Percentiles rank a stretch among this genome's conserved stretches.
Conservation (phyloP, 805 yeast genomes). For the Candida pini region DNA sequence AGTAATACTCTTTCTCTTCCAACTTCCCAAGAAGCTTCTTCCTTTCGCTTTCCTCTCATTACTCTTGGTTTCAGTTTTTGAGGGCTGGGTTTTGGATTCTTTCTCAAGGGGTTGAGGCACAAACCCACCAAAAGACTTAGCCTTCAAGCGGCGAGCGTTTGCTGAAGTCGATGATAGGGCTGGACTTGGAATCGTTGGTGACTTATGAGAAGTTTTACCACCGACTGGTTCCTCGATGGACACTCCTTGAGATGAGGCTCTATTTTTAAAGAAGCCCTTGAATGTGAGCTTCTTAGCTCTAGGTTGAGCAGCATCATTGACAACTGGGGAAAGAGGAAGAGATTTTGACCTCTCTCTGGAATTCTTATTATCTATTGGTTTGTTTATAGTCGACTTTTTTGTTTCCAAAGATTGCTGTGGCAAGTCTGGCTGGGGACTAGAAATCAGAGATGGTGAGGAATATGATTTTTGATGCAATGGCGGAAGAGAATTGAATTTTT, state of each 20-base stretch:
- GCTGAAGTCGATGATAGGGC: constrained; percentile 11
- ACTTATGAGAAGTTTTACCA: background rate
- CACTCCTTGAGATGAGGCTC: background rate
- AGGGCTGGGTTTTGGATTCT: constrained; percentile 2
- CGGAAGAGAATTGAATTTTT: no score
- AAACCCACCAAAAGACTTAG: constrained; percentile 17
- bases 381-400: background rate
- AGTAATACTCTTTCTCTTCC: constrained; percentile 27
- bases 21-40: constrained; percentile 23
- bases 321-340: constrained; percentile 4
- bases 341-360: background rate
- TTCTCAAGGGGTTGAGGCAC: no score
- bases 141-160: constrained; percentile 6
- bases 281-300: constrained; percentile 23
- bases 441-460: no score
- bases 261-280: constrained; percentile 23
- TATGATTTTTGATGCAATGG: no score
- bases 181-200: constrained; percentile 11
- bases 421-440: no score
- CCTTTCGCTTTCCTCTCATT: constrained; percentile 22
- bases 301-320: constrained; percentile 1
- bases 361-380: no score
- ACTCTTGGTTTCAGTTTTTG: constrained; percentile 1
- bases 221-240: background rate
- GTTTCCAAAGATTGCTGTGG: no score